phyloP scores from a whole-genome alignment of 306 rosid genomes.

The Phaseolus lunatus region DNA sequence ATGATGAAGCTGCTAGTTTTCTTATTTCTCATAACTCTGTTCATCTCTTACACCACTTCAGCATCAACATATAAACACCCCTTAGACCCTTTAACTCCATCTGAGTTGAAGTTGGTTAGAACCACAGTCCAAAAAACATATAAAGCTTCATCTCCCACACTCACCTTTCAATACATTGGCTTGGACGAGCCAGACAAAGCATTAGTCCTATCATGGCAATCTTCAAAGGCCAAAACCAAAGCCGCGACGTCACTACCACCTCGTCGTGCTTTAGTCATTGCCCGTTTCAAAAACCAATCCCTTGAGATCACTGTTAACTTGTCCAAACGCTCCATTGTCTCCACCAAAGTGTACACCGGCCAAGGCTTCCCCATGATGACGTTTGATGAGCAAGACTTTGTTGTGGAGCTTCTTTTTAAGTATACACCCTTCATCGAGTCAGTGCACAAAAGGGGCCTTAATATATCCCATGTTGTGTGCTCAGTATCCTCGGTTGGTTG shows the following conservation, averaged over 20 bases:
- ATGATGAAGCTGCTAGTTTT: neutral
- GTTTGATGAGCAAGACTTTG: slow-evolving; percentile 28
- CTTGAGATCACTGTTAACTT: slow-evolving; percentile 53
- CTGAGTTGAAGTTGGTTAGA: slow-evolving; percentile 46
- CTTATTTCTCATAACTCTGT: neutral
- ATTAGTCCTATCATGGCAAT: slow-evolving; percentile 50
- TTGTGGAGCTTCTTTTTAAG: neutral
- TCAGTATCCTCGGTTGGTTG: slow-evolving; percentile 26
- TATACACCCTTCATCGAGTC: slow-evolving; percentile 45
- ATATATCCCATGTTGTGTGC: slow-evolving; percentile 40
- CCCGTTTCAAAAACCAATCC: slow-evolving; percentile 45
- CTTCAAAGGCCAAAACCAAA: slow-evolving; percentile 28
- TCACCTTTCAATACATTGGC: slow-evolving; percentile 62
- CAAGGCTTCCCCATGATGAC: slow-evolving; percentile 49
- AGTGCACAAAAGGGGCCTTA: slow-evolving; percentile 30
- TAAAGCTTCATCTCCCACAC: neutral
- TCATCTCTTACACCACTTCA: neutral
- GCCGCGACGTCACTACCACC: slow-evolving; percentile 14
- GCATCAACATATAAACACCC: slow-evolving; percentile 47
- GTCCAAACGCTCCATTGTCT: slow-evolving; percentile 21
- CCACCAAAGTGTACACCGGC: slow-evolving; percentile 37
- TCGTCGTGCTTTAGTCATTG: slow-evolving; percentile 52
- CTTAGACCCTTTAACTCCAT: slow-evolving; percentile 57
- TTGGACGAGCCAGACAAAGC: slow-evolving; percentile 62
- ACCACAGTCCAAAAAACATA: slow-evolving; percentile 36